Base-by-base conservation (phyloP, 805 yeast species). In the Candida jianshihensis region DNA sequence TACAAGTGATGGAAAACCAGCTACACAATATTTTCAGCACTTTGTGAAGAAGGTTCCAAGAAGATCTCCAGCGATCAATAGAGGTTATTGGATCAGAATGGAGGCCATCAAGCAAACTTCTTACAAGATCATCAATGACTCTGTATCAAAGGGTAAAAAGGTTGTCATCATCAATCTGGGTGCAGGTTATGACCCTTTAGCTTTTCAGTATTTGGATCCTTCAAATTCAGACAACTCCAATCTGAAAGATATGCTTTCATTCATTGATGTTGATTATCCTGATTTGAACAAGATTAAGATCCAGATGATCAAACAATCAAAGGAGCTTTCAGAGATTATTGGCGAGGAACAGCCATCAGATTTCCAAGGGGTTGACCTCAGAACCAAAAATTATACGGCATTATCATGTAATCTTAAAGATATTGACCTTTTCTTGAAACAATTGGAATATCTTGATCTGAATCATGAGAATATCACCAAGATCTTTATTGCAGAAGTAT, bases 11-110 rank as follows among this genome's bases (percentile, higher is more conserved):
- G n/a, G n/a, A 9, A 11, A 11, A 12, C 10, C 26, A 25, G 33
- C 53, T 38, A 43, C 46, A 54, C 68, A 36, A 9, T 83, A 80
- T 64, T 82, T 85, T 51, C 68, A 75, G 38, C 65, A 68, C 44
- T 84, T 84, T 59, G 94, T 85, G 3, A 68, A 70, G 22, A 77
- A 75, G 41, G 68, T 75, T 2, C 75, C 75, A 34, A 64, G 89
- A 53, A 61, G 95, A 31, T 78, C 90, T 0, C 94, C 95, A 0
- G 78, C 83, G 4, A 82, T 84, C 26, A 85, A 85, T 49, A 61
- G 94, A 46, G 94, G 94, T 0, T 84, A 84, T 56, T 84, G 92
- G 89, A 63, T 81, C 10, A 64, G 95, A 39, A 77, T 84, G 76
- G 77, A 79, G 47, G 75, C 85, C 3, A 78, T 85, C 34, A 68